Evolutionary conservation across 2,329 filamentous ascomycete genomes (phyloP).

Genomic region (Fusarium brachygibbosum): DNA sequence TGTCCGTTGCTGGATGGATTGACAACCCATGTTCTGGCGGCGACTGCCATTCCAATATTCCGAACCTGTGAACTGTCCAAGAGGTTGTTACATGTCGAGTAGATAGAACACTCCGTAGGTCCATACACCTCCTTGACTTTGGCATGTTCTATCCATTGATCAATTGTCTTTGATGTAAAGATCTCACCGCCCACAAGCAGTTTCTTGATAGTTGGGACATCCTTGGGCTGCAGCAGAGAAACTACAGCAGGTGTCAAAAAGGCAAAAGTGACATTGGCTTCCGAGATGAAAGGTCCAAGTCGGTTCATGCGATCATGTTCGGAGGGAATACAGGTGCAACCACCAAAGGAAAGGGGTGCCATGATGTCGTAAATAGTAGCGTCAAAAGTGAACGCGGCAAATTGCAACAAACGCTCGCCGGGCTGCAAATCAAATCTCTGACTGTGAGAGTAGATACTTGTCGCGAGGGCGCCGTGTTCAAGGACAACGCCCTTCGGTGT

Average conservation of each 20-base stretch:
- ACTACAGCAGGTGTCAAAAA: slow-evolving; percentile 1
- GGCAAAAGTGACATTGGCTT: neutral
- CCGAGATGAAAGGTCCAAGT: neutral
- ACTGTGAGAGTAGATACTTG: slow-evolving; percentile 1
- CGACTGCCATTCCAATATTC: neutral
- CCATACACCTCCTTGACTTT: neutral
- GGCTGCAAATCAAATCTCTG: neutral
- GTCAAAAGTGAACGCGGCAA: slow-evolving; percentile 3
- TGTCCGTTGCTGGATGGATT: neutral
- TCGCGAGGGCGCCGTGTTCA: slow-evolving; percentile 1
- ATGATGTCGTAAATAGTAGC: slow-evolving; percentile 3
- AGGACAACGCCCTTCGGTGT: slow-evolving; percentile 7
- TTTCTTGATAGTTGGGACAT: neutral
- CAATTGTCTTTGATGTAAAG: neutral
- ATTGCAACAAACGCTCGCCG: slow-evolving; percentile 1
- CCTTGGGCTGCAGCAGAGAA: neutral
- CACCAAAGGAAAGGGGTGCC: neutral
- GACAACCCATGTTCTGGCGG: neutral
- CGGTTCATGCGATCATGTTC: slow-evolving; percentile 6
- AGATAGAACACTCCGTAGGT: slow-evolving; percentile 2
- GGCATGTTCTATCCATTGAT: slow-evolving; percentile 2
- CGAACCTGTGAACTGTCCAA: neutral
- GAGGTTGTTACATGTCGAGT: neutral
- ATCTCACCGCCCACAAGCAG: neutral
- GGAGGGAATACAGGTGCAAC: neutral